phyloP scores from a whole-genome alignment of 1,139 yeast species.

The Starmera stellimalicola region DNA sequence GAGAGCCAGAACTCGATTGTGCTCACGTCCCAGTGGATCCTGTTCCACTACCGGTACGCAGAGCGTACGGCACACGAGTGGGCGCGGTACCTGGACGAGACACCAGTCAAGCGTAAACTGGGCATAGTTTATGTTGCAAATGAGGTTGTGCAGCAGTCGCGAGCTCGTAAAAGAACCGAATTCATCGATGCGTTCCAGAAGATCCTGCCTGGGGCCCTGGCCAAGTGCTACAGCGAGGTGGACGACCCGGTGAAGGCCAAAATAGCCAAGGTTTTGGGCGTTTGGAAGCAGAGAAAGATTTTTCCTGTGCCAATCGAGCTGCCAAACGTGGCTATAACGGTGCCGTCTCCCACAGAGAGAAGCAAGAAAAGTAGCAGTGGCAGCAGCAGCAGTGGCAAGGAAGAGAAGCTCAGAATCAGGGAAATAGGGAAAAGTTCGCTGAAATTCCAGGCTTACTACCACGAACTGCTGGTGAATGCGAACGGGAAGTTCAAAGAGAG shows the following conservation, averaged over 20 bases:
- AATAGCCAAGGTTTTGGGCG: slow-evolving; percentile 54
- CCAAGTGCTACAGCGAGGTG: slow-evolving; percentile 25
- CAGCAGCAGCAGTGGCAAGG: slow-evolving; percentile 4
- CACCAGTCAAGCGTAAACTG: slow-evolving; percentile 39
- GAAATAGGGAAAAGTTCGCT: slow-evolving; percentile 8
- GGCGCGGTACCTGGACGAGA: slow-evolving; percentile 35
- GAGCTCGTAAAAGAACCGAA: slow-evolving; percentile 52
- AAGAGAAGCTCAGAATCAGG: slow-evolving; percentile 13
- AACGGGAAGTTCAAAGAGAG: slow-evolving; percentile 10
- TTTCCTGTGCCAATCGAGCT: slow-evolving; percentile 36
- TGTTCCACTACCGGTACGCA: slow-evolving; percentile 68
- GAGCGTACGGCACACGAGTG: slow-evolving; percentile 51
- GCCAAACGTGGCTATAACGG: slow-evolving; percentile 27
- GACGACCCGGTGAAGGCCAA: slow-evolving; percentile 40
- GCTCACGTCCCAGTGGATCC: slow-evolving; percentile 75
- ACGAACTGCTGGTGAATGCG: slow-evolving; percentile 9
- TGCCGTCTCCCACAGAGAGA: slow-evolving; percentile 16
- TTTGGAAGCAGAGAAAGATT: slow-evolving; percentile 65
- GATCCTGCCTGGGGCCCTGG: slow-evolving; percentile 33
- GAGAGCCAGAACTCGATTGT: slow-evolving; percentile 82
- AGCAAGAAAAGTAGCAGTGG: not conserved
- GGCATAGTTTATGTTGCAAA: slow-evolving; percentile 66
- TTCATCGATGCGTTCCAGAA: slow-evolving; percentile 50
- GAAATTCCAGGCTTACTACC: slow-evolving; percentile 14
- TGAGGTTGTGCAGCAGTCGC: slow-evolving; percentile 77